Evolutionary conservation across 306 rosid genomes (phyloP).

Genomic region (Psophocarpus tetragonolobus): DNA sequence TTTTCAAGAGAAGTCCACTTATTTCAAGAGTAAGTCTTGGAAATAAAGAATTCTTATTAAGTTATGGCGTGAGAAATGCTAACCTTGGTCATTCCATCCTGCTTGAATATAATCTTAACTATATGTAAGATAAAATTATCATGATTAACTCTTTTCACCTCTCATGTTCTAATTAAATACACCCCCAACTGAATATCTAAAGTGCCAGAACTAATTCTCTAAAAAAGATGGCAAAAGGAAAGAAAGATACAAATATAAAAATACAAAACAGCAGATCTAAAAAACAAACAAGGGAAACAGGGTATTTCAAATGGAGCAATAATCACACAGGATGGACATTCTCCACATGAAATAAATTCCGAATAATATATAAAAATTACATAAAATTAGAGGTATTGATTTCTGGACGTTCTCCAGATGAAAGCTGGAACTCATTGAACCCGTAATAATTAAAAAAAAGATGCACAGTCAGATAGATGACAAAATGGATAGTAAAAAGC

Average conservation of each 20-base stretch:
- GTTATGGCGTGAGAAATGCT: neutral
- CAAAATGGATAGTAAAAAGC: neutral
- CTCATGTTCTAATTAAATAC: neutral
- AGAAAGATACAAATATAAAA: neutral
- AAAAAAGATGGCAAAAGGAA: neutral
- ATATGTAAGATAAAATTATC: neutral
- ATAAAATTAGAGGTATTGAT: neutral
- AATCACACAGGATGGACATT: neutral
- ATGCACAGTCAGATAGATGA: neutral
- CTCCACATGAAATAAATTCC: neutral
- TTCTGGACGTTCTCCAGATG: neutral
- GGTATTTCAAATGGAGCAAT: neutral
- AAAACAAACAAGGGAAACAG: neutral
- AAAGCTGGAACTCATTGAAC: neutral
- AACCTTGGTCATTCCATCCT: neutral
- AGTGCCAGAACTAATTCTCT: slow-evolving; percentile 13
- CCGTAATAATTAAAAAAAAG: neutral
- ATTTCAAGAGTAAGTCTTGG: neutral
- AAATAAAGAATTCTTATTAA: neutral
- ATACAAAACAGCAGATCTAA: slow-evolving; percentile 5
- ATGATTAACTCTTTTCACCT: neutral
- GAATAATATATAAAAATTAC: neutral
- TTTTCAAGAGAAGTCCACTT: neutral
- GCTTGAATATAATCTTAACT: neutral
- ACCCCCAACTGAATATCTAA: neutral